Percentiles rank a stretch among this genome's conserved stretches.
Evolutionary conservation across 495 filamentous ascomycete genomes (phyloP).

Genomic region (Talaromyces liani): DNA sequence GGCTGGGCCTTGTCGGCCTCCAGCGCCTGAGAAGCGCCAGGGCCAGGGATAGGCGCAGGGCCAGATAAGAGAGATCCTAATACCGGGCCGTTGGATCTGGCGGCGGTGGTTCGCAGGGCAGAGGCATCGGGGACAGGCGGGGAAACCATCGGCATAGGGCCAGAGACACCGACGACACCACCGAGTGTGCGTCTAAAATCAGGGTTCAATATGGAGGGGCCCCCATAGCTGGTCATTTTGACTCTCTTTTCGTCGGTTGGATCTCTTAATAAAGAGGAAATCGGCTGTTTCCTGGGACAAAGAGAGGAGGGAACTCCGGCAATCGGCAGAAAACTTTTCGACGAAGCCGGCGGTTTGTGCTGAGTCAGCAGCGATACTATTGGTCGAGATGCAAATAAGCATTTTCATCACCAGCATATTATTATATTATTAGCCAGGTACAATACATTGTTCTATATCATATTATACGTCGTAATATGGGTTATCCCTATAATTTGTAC

Average conservation of each 20-base stretch:
- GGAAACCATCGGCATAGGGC: constrained; percentile 11
- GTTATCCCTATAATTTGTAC: too few relatives aligned
- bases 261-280: neutral
- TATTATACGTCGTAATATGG: neutral
- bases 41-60: constrained; percentile 26
- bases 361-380: constrained; percentile 14
- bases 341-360: constrained; percentile 10
- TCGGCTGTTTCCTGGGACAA: neutral
- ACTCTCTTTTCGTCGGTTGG: neutral
- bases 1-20: constrained; percentile 29
- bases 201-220: constrained; percentile 23
- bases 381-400: neutral
- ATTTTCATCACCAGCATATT: neutral
- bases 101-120: constrained; percentile 36
- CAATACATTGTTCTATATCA: neutral
- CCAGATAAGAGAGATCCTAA: constrained; percentile 26
- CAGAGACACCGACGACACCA: constrained; percentile 11
- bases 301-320: constrained; percentile 21
- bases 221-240: constrained; percentile 6
- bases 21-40: constrained; percentile 17
- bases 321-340: constrained; percentile 34
- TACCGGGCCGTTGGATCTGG: constrained; percentile 28
- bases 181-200: constrained; percentile 33
- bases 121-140: constrained; percentile 23
- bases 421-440: neutral